A percentile compares a stretch with the other conserved stretches of the same genome.
phyloP scores from a whole-genome alignment of 352 stramenopile genomes.

The Globisporangium nagaii region DNA sequence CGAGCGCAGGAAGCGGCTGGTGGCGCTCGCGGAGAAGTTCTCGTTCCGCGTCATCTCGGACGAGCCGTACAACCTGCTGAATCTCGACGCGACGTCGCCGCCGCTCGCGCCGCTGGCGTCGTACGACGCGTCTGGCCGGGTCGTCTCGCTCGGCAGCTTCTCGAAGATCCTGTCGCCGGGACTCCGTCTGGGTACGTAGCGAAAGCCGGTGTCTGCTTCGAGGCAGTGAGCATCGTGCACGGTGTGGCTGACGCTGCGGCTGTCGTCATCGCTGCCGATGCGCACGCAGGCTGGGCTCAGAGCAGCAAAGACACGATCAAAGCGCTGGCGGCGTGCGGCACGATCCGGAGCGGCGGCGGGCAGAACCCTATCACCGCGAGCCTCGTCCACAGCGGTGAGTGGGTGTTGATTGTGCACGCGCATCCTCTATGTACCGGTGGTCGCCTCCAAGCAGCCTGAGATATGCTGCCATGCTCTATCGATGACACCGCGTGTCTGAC shows the following conservation, averaged over 20 bases:
- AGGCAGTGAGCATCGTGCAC: no score
- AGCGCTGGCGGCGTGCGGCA: conserved; percentile 55
- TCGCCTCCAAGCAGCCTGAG: neutral
- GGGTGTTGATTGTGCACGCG: conserved; percentile 8
- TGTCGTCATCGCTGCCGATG: neutral
- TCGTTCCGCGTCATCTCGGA: conserved; percentile 87
- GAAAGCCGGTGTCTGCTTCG: no score
- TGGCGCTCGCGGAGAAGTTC: conserved; percentile 74
- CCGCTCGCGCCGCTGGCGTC: conserved; percentile 54
- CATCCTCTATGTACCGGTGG: conserved; percentile 4
- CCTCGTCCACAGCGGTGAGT: conserved; percentile 70
- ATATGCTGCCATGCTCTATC: neutral
- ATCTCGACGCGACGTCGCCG: conserved; percentile 35
- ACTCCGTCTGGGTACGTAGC: conserved; percentile 82
- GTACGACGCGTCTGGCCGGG: conserved; percentile 51
- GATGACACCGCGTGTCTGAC: no score
- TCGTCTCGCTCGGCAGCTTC: conserved; percentile 90
- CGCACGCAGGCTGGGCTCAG: conserved; percentile 60
- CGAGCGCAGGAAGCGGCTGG: conserved; percentile 65
- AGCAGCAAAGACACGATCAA: conserved; percentile 55
- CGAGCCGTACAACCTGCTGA: conserved; percentile 93
- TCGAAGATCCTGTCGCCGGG: conserved; percentile 94
- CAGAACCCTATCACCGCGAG: conserved; percentile 88
- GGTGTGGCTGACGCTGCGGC: neutral
- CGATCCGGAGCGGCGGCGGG: conserved; percentile 86